These are phyloP conservation scores for Candida hispaniensis DNA, from an alignment of 805 yeast genomes.

Conservation along the genomic window DNA sequence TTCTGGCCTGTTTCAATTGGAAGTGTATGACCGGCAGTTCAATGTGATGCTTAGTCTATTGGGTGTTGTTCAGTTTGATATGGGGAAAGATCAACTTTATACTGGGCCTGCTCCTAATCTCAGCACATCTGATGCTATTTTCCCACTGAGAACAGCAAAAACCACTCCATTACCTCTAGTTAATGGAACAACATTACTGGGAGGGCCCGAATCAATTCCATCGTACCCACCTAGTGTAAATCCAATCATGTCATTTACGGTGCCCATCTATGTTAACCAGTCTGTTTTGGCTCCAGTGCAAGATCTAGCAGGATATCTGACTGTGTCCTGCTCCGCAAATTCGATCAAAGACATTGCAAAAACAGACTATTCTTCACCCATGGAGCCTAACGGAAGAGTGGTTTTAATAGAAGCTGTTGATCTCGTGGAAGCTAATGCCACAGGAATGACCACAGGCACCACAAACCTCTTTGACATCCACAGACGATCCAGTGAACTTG, in stretches of 20 bases:
- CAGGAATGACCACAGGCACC: too few relatives aligned
- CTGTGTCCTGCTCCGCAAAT: constrained; percentile 36
- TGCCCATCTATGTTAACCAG: constrained; percentile 65
- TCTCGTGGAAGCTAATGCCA: constrained; percentile 20
- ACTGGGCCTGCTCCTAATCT: constrained; percentile 7
- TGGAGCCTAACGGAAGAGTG: constrained; percentile 27
- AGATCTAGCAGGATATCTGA: constrained; percentile 57
- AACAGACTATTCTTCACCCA: constrained; percentile 35
- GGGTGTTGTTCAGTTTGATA: constrained; percentile 5
- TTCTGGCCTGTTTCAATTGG: constrained; percentile 50
- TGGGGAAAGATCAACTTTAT: neutral
- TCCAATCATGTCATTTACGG: constrained; percentile 57
- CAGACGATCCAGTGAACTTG: too few relatives aligned
- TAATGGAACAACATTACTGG: constrained; percentile 2
- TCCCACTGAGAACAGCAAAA: constrained; percentile 2
- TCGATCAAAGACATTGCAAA: constrained; percentile 35
- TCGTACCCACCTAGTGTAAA: constrained; percentile 7
- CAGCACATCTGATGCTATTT: constrained; percentile 2
- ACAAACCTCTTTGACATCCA: too few relatives aligned
- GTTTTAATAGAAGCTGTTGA: constrained; percentile 20
- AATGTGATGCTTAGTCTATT: constrained; percentile 34
- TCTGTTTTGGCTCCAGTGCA: constrained; percentile 53
- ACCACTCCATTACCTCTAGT: constrained; percentile 2
- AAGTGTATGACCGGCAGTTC: constrained; percentile 54
- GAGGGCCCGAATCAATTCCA: constrained; percentile 4